Conservation (phyloP, 1,139 yeast species). For the Hyphopichia wangnamkhiaoensis region DNA sequence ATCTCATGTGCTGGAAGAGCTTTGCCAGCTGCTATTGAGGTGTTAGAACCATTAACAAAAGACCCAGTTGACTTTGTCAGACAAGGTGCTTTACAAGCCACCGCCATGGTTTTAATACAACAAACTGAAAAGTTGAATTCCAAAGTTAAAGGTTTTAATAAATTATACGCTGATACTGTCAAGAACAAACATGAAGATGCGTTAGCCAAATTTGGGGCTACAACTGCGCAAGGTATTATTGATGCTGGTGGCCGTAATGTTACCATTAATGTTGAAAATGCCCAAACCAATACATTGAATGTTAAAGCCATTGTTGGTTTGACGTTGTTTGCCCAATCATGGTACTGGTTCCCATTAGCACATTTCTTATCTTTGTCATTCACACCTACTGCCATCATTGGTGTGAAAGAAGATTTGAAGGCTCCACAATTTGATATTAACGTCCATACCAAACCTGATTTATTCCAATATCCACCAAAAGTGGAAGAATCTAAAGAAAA, state of each 20-base stretch:
- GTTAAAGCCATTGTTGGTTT: constrained; percentile 91
- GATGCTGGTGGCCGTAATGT: constrained; percentile 99
- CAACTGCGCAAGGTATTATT: constrained; percentile 94
- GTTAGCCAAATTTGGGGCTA: constrained; percentile 96
- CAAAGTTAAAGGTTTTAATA: constrained; percentile 75
- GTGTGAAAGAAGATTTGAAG: constrained; percentile 81
- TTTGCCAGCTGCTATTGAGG: constrained; percentile 83
- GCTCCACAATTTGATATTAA: constrained; percentile 82
- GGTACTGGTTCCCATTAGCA: constrained; percentile 99
- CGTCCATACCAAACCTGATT: constrained; percentile 78
- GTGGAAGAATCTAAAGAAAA: constrained; percentile 77
- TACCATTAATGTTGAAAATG: constrained; percentile 87
- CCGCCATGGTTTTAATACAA: constrained; percentile 90
- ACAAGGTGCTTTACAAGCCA: constrained; percentile 94
- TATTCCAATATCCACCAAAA: constrained; percentile 90
- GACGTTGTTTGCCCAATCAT: constrained; percentile 85
- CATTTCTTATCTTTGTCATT: constrained; percentile 91
- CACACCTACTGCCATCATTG: constrained; percentile 88
- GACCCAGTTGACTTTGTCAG: constrained; percentile 97
- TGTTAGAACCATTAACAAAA: constrained; percentile 86
- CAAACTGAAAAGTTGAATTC: constrained; percentile 87
- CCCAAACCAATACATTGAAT: constrained; percentile 89
- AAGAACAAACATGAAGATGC: constrained; percentile 94
- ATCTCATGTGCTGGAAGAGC: constrained; percentile 97
- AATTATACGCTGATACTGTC: constrained; percentile 72